Conservation (phyloP, 495 filamentous ascomycete genomes). For the Mytilinidion resinicola region DNA sequence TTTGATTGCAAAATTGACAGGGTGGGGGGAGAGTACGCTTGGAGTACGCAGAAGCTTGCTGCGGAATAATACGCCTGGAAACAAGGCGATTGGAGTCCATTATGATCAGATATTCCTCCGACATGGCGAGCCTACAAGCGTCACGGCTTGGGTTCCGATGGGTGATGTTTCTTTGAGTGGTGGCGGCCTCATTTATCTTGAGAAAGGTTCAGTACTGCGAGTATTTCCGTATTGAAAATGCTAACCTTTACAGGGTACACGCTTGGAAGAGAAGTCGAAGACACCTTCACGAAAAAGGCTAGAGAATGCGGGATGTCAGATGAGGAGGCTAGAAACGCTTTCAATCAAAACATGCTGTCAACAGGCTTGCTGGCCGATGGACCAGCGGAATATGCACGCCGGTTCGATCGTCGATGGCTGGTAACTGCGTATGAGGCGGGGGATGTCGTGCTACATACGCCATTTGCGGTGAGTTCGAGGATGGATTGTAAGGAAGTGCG, state of each 20-base stretch:
- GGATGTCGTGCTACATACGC: conserved; percentile 30
- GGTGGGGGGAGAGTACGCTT: conserved; percentile 50
- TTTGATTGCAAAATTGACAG: conserved; percentile 48
- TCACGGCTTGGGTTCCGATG: conserved; percentile 62
- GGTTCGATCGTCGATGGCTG: conserved; percentile 25
- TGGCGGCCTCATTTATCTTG: conserved; percentile 58
- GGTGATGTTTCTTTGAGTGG: conserved; percentile 53
- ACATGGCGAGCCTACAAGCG: conserved; percentile 48
- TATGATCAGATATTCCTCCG: conserved; percentile 64
- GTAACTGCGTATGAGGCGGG: conserved; percentile 30
- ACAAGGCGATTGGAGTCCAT: conserved; percentile 56
- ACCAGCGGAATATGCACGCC: conserved; percentile 15
- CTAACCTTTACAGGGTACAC: conserved; percentile 9
- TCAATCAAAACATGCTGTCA: conserved; percentile 33
- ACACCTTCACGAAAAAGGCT: conserved; percentile 26
- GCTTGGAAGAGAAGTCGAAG: conserved; percentile 27
- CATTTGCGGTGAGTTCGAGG: conserved; percentile 10
- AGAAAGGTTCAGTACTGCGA: conserved; percentile 32
- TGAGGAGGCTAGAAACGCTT: conserved; percentile 28
- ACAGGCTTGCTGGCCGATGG: conserved; percentile 29
- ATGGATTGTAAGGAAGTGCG: neutral
- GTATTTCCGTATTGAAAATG: neutral
- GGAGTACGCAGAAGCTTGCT: conserved; percentile 32
- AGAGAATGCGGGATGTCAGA: conserved; percentile 18
- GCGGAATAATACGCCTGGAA: conserved; percentile 54